These are phyloP conservation scores for Monosporascus sp. DNA, from an alignment of 2,329 filamentous ascomycete genomes.

Conservation along the genomic window DNA sequence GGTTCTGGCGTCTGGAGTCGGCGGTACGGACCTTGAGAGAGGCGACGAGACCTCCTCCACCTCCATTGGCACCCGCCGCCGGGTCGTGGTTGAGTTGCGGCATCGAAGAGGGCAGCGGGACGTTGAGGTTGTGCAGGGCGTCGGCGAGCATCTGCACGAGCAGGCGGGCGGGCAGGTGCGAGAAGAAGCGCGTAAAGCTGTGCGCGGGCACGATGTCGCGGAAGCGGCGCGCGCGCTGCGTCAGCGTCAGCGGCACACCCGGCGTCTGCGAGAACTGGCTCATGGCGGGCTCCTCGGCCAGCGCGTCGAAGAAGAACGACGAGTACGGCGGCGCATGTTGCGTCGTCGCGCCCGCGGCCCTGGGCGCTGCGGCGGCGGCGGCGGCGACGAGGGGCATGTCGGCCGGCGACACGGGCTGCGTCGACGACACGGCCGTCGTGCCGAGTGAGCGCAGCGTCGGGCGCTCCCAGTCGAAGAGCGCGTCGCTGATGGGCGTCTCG, in stretches of 20 bases:
- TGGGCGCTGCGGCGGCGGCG: slow-evolving; percentile 11
- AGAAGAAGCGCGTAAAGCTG: slow-evolving; percentile 88
- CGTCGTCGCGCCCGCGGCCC: too few relatives aligned
- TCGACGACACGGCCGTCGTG: slow-evolving; percentile 39
- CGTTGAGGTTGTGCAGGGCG: slow-evolving; percentile 77
- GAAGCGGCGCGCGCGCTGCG: slow-evolving; percentile 84
- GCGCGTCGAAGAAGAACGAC: slow-evolving; percentile 48
- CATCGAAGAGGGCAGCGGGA: slow-evolving; percentile 55
- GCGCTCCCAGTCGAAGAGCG: slow-evolving; percentile 82
- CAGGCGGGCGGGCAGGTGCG: slow-evolving; percentile 66
- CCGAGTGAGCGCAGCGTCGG: slow-evolving; percentile 54
- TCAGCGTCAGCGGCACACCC: slow-evolving; percentile 74
- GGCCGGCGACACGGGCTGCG: slow-evolving; percentile 39
- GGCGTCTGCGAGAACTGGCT: slow-evolving; percentile 79
- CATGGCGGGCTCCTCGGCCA: slow-evolving; percentile 82
- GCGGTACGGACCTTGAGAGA: slow-evolving; percentile 67
- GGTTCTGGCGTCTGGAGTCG: slow-evolving; percentile 65
- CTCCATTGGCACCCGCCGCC: slow-evolving; percentile 27
- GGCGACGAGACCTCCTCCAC: not conserved
- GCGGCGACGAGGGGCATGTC: slow-evolving; percentile 32
- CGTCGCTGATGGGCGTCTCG: slow-evolving; percentile 68
- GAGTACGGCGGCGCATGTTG: slow-evolving; percentile 12
- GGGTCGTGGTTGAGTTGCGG: slow-evolving; percentile 30
- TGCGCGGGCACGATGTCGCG: slow-evolving; percentile 85
- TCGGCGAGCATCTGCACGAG: slow-evolving; percentile 76